Evolutionary conservation across 768 basidiomycete species (phyloP), one percentile per base, ranked within the genome.

Genomic region (Suillus cothurnatus): DNA sequence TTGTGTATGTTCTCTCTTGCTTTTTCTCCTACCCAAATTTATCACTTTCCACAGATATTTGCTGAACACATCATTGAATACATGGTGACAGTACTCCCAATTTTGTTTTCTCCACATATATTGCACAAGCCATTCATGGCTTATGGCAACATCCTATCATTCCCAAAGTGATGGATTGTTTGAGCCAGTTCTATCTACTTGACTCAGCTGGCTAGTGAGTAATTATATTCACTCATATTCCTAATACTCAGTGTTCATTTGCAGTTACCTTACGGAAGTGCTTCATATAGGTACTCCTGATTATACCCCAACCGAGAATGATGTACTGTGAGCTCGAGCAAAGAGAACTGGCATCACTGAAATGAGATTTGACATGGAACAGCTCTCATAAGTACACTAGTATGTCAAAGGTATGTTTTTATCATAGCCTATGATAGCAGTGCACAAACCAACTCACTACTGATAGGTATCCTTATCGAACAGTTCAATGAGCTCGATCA

Each of bases 191-290:
- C 71, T 96, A 97, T 73, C 81, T 97, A 15, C 96, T 96, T 93
- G 96, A 97, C 73, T 92, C 88, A 26, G 96, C 96, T 0, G 82
- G 82, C 49, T 97, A 97, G 93, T 94, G 70, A 73, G 91, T 85
- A 14, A 36, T 11, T 32, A 52, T 38, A 39, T 36, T 9, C 11
- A 61, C 23, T 31, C 21, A 32, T 1, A 49, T 58, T 17, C 8
- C 32, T 38, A 0, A 39, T 56, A 23, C 58, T 28, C 69, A 65
- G 23, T 8, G 4, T 3, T 12, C 36, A 36, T 36, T 36, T 12
- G 36, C 36, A 36, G 36, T 11, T 36, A 12, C 11, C 12, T 36
- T 36, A 36, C 36, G 36, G 36, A 36, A 36, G 36, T 36, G 36
- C 36, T 36, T 12, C 36, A 12, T 12, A 36, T 36, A 36, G 36